phyloP scores from a whole-genome alignment of 2,329 filamentous ascomycete genomes.

The Ophiostoma fasciatum region DNA sequence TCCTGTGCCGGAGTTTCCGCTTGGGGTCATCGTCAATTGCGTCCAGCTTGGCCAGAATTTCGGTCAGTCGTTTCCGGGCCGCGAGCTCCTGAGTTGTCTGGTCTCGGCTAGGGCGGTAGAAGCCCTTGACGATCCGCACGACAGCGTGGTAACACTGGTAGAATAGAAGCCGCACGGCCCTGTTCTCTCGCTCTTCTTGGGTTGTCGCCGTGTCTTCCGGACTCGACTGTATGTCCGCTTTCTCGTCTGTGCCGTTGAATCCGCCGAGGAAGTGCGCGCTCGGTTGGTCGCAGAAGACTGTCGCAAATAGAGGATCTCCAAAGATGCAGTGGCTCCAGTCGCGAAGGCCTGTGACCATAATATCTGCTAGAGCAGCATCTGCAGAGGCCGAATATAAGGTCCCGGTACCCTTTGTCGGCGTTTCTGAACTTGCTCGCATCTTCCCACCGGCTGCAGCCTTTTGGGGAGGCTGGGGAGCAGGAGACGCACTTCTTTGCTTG shows the following conservation, averaged over 20 bases:
- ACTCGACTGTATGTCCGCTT: not conserved
- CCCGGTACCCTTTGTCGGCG: too few relatives aligned
- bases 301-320: constrained; percentile 42
- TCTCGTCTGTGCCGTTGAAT: constrained; percentile 22
- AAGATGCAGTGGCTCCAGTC: constrained; percentile 46
- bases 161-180: constrained; percentile 33
- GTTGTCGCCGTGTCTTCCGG: constrained; percentile 1
- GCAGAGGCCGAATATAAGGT: too few relatives aligned
- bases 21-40: constrained; percentile 14
- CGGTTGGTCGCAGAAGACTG: constrained; percentile 30
- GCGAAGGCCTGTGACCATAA: constrained; percentile 33
- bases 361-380: too few relatives aligned
- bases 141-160: constrained; percentile 45
- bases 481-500: not conserved
- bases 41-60: constrained; percentile 30
- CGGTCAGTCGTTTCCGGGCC: constrained; percentile 34
- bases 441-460: not conserved
- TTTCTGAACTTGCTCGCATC: not conserved
- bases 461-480: not conserved
- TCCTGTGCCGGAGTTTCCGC: constrained; percentile 19
- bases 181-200: constrained; percentile 13
- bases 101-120: constrained; percentile 34
- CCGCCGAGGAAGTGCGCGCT: constrained; percentile 32
- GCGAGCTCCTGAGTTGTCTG: constrained; percentile 36
- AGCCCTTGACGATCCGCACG: constrained; percentile 36